Conservation (phyloP, 75 land plant genomes). For the Cryptomeria japonica region DNA sequence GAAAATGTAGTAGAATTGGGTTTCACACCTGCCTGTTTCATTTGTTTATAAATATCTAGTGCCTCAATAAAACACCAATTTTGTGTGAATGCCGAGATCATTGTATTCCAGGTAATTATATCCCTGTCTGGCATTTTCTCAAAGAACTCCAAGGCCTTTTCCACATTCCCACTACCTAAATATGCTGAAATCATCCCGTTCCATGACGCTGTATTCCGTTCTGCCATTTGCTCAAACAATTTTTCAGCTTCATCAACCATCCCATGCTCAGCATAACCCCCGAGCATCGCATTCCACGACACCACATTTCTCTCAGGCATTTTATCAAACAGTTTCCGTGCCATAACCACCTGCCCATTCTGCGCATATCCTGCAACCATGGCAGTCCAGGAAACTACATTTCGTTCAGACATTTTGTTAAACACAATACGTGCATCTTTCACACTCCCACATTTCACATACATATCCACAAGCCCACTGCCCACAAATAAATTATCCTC, state of each 20-base stretch:
- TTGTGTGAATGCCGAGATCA: constrained; percentile 17
- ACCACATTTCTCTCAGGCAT: too few relatives aligned
- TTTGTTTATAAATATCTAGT: constrained; percentile 5
- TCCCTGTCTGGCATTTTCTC: constrained; percentile 14
- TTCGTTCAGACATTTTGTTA: too few relatives aligned
- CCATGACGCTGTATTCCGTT: constrained; percentile 40
- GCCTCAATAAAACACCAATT: constrained; percentile 37
- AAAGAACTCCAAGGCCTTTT: not conserved
- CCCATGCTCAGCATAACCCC: too few relatives aligned
- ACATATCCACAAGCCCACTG: constrained; percentile 37
- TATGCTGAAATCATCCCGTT: constrained; percentile 32
- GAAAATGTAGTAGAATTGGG: too few relatives aligned
- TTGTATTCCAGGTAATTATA: constrained; percentile 20
- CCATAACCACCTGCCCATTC: too few relatives aligned
- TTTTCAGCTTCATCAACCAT: too few relatives aligned
- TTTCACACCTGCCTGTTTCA: too few relatives aligned
- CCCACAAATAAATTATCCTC: constrained; percentile 18
- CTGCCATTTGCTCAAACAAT: constrained; percentile 19
- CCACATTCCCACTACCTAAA: not conserved
- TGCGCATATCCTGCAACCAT: too few relatives aligned
- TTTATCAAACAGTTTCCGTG: too few relatives aligned
- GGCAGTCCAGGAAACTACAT: too few relatives aligned
- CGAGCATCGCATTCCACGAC: too few relatives aligned
- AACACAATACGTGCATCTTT: constrained; percentile 26
- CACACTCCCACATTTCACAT: constrained; percentile 39